Percentiles rank a stretch among this genome's conserved stretches.
phyloP scores from a whole-genome alignment of 805 yeast genomes.

The Deakozyma indianensis region DNA sequence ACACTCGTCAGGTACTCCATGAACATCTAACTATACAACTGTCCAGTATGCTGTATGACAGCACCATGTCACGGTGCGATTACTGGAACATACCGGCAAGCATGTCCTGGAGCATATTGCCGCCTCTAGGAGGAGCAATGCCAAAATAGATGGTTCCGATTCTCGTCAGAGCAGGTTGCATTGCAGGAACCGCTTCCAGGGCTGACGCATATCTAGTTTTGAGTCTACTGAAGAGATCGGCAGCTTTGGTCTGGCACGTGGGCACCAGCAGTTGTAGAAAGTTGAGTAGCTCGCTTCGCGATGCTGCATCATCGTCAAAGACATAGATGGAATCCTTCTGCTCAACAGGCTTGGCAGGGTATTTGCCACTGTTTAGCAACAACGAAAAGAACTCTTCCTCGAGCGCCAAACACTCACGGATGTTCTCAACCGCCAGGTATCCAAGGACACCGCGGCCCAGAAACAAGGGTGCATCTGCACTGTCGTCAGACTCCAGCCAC shows the following conservation, averaged over 20 bases:
- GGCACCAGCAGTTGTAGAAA: conserved; percentile 54
- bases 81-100: conserved; percentile 49
- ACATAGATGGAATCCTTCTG: conserved; percentile 22
- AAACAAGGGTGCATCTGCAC: conserved; percentile 18
- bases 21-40: too few species aligned
- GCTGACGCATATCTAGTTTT: conserved; percentile 29
- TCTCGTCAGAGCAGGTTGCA: conserved; percentile 33
- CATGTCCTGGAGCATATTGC: conserved; percentile 51
- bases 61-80: too few species aligned
- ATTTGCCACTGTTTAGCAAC: conserved; percentile 16
- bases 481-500: conserved; percentile 22
- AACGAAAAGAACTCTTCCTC: conserved; percentile 23
- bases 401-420: conserved; percentile 40
- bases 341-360: conserved; percentile 10
- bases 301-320: conserved; percentile 25
- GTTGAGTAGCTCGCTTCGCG: conserved; percentile 30
- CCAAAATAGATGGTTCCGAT: conserved; percentile 53
- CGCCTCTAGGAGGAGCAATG: conserved; percentile 36
- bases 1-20: too few species aligned
- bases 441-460: conserved; percentile 55
- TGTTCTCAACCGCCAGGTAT: conserved; percentile 53
- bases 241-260: conserved; percentile 40
- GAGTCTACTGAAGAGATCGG: conserved; percentile 40
- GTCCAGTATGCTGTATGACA: too few species aligned
- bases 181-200: conserved; percentile 22